These are phyloP conservation scores for Boletus reticuloceps DNA, from an alignment of 768 basidiomycete genomes.

Conservation along the genomic window DNA sequence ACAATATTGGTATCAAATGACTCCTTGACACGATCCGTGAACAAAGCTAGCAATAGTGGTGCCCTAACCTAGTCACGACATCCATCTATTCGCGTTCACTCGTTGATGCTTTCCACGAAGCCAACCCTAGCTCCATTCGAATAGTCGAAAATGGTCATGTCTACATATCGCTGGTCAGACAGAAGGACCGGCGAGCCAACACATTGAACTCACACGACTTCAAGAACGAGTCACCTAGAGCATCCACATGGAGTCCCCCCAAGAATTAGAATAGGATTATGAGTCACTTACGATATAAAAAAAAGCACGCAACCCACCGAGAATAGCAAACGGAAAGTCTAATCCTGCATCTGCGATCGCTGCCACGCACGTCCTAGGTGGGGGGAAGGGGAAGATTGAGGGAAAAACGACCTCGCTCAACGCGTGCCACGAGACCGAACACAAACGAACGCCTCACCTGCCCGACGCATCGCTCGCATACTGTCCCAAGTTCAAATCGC, in stretches of 20 bases:
- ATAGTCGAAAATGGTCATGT: conserved; percentile 64
- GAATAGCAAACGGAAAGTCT: conserved; percentile 6
- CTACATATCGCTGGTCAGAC: conserved; percentile 29
- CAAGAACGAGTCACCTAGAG: conserved; percentile 54
- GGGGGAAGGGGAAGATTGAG: no score
- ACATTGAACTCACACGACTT: conserved; percentile 53
- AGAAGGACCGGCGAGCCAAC: not conserved
- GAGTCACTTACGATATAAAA: not conserved
- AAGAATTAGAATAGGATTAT: not conserved
- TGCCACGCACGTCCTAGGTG: conserved; percentile 51
- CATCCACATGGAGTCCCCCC: no score
- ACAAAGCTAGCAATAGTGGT: no score
- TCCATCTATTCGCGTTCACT: not conserved
- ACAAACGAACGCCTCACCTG: conserved; percentile 20
- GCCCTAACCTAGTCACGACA: no score
- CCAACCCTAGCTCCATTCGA: conserved; percentile 52
- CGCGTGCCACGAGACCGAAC: not conserved
- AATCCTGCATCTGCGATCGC: conserved; percentile 44
- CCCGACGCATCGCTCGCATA: conserved; percentile 27
- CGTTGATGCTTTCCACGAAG: conserved; percentile 52
- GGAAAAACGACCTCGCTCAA: not conserved
- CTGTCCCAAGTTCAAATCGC: conserved; percentile 57
- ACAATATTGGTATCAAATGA: not conserved
- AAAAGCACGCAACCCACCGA: conserved; percentile 15
- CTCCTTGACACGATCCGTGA: no score